Conservation (phyloP, 208 protist genomes). For the Wallacemonas sp. region DNA sequence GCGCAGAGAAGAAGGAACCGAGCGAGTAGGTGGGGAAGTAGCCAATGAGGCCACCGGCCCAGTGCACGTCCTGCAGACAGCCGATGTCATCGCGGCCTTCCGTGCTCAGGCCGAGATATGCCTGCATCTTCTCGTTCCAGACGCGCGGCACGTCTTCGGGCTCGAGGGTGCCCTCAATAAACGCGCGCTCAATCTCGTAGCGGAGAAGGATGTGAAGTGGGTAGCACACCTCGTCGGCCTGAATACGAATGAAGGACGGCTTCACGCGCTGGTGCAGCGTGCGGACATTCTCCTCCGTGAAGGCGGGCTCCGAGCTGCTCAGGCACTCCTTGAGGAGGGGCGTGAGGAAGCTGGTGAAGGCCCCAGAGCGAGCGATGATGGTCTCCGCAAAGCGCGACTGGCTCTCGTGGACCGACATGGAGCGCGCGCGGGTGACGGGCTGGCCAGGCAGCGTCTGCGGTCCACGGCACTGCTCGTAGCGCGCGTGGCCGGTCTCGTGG, state of each 20-base stretch:
- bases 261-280: conserved; percentile 44
- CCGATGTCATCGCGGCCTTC: conserved; percentile 64
- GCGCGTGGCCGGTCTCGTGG: conserved; percentile 77
- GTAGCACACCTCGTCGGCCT: conserved; percentile 87
- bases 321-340: conserved; percentile 47
- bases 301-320: conserved; percentile 44
- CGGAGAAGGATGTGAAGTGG: conserved; percentile 83
- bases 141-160: conserved; percentile 66
- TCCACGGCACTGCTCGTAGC: conserved; percentile 73
- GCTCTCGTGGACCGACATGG: conserved; percentile 76
- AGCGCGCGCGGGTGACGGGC: conserved; percentile 57
- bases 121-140: conserved; percentile 87
- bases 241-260: conserved; percentile 66
- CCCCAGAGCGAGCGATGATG: conserved; percentile 49
- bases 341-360: conserved; percentile 56
- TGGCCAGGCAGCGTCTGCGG: conserved; percentile 44
- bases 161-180: conserved; percentile 70
- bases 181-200: conserved; percentile 78
- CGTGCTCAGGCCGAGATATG: conserved; percentile 71
- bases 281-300: conserved; percentile 45
- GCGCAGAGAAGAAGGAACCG: conserved; percentile 72
- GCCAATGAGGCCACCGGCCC: conserved; percentile 59
- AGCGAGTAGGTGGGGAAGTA: conserved; percentile 90
- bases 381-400: conserved; percentile 80
- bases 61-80: conserved; percentile 86